Evolutionary conservation across 1,139 yeast genomes (phyloP).

Genomic region (Candida neerlandica): DNA sequence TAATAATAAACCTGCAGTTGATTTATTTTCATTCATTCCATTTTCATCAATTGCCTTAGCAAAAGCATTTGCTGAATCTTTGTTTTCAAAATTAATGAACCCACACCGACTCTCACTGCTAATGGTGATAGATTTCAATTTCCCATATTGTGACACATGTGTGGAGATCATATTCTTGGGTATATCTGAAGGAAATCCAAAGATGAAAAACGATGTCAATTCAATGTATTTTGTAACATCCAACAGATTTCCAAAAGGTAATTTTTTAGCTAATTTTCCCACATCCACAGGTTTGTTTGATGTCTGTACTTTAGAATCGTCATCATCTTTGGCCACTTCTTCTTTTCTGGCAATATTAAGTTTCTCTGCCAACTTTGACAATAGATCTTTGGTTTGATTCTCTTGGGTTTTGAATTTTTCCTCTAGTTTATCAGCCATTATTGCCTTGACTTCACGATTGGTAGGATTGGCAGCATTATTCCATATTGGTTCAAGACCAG

Average conservation of each 20-base stretch:
- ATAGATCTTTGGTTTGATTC: constrained; percentile 31
- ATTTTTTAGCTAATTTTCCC: constrained; percentile 49
- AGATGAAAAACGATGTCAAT: constrained; percentile 63
- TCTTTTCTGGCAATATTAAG: constrained; percentile 22
- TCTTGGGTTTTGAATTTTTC: constrained; percentile 20
- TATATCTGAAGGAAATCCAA: constrained; percentile 68
- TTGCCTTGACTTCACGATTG: constrained; percentile 48
- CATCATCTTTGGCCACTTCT: background rate
- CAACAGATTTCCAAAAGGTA: constrained; percentile 56
- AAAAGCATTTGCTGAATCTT: constrained; percentile 57
- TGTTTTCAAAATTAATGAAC: constrained; percentile 52
- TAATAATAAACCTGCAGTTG: constrained; percentile 39
- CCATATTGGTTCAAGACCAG: constrained; percentile 47
- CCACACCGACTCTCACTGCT: constrained; percentile 69
- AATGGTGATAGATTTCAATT: constrained; percentile 51
- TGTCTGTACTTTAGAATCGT: background rate
- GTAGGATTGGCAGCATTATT: constrained; percentile 8
- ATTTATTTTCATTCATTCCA: constrained; percentile 29
- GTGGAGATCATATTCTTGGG: constrained; percentile 62
- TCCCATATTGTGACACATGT: constrained; percentile 48
- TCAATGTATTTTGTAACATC: constrained; percentile 42
- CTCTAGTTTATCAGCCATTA: constrained; percentile 41
- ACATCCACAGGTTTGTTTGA: constrained; percentile 34
- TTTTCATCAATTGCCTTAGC: constrained; percentile 38
- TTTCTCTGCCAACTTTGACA: constrained; percentile 44